Percentiles rank a stretch among this genome's conserved stretches.
Evolutionary conservation across 306 rosid species (phyloP).

Genomic region (Quercus dentata): DNA sequence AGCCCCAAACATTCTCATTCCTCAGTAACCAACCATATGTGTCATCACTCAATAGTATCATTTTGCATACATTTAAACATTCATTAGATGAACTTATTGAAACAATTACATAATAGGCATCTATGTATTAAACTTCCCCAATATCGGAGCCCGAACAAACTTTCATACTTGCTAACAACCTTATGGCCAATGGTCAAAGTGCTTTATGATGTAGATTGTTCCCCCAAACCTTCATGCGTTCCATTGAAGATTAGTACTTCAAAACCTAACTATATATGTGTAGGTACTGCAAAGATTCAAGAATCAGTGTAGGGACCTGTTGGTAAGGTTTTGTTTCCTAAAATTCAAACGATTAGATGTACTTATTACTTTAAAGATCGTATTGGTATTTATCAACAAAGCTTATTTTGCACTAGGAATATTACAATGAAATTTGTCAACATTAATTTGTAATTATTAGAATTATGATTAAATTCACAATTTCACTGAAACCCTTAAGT

Average conservation of each 20-base stretch:
- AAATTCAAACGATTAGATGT: not conserved
- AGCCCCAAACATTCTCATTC: not conserved
- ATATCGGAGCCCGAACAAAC: not conserved
- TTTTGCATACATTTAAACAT: constrained; percentile 3
- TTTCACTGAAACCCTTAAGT: too few relatives aligned
- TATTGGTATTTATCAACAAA: not conserved
- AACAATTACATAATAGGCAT: not conserved
- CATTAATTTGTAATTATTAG: not conserved
- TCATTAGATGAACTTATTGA: not conserved
- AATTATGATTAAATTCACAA: too few relatives aligned
- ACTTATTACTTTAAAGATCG: not conserved
- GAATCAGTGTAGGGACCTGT: not conserved
- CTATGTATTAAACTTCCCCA: not conserved
- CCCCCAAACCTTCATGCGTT: not conserved
- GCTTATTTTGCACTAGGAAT: not conserved
- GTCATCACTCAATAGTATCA: constrained; percentile 2
- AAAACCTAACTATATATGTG: not conserved
- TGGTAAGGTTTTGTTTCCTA: not conserved
- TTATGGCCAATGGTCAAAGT: not conserved
- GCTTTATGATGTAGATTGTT: not conserved
- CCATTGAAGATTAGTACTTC: not conserved
- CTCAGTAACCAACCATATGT: constrained; percentile 1
- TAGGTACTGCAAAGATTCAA: not conserved
- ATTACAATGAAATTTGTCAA: not conserved
- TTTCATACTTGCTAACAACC: not conserved